Evolutionary conservation across 192 early-diverging fungal genomes (phyloP), one percentile per base, ranked within the genome.

Genomic region (Phycomyces nitens): DNA sequence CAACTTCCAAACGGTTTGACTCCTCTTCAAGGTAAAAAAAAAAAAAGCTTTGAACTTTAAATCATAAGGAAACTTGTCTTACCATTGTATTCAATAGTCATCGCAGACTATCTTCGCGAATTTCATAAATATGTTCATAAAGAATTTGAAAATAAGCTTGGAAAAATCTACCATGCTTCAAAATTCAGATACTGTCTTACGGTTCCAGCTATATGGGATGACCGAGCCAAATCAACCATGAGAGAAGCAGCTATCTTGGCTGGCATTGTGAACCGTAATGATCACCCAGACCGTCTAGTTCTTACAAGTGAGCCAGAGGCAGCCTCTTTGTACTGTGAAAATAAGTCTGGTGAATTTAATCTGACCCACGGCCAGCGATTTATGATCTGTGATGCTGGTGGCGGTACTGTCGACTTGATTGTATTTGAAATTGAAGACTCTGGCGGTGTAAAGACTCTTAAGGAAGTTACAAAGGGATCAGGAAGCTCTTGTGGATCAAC

Each of bases 371-470:
- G 70, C 1, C 66, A 72, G 14, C 69, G 69, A 1, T 80, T 80
- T 49, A 68, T 80, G 70, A 73, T 80, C 41, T 77, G 78, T 65
- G 80, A 82, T 62, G 76, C 76, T 41, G 81, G 81, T 51, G 81
- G 81, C 23, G 81, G 81, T 40, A 82, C 81, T 2, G 81, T 82
- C 6, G 81, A 82, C 72, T 73, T 80, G 51, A 15, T 41, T 10
- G n/a, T 62, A 4, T 63, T 62, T 27, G 24, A 16, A 15, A 27
- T 23, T 12, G 26, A 38, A n/a, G 62, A 55, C 3, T 12, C 65
- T 22, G 18, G 22, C 11, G 41, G 38, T n/a, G 61, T 58, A 29
- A 60, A 53, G 22, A 59, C 49, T 14, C 62, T 84, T 0, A 65
- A 65, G 8, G 79, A 84, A 65, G 71, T 81, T 27, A 81, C 75